Base-by-base conservation (phyloP, 2,329 filamentous ascomycete species). In the Epichloe aotearoae region DNA sequence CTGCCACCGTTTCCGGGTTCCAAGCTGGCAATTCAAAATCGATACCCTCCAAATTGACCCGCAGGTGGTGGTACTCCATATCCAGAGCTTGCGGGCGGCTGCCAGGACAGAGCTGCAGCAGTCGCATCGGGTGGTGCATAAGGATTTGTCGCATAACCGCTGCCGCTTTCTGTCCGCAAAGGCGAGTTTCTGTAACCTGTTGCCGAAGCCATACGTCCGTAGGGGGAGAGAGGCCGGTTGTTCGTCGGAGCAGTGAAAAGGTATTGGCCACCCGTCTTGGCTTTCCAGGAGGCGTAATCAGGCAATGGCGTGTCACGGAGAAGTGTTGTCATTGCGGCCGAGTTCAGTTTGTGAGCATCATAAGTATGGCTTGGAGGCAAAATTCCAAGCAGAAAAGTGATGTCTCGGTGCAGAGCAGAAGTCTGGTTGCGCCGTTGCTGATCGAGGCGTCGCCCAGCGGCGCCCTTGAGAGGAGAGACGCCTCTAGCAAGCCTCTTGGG, bases 401-500 rank as follows among this genome's bases (percentile, higher is more conserved):
- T 76, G 54, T 81, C 77, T 40, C 86, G 80, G 30, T 91, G 88
- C 38, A 96, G 75, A 1, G 86, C 82, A 3, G 84, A 76, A 12
- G 72, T 71, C 56, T 78, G 78, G 58, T 76, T 80, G 5, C 82
- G 74, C 48, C 80, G 77, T 62, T 88, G 83, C 62, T 93, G 86
- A 60, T 93, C 88, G 20, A 94, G 74, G 37, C 90, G 83, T 51
- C 90, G 83, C 26, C 88, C 88, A 38, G 91, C 88, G 1, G 88
- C 87, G 14, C 88, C 88, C 65, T 97, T 98, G 38, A 97, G 75
- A 0, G 94, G 93, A 5, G 91, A 97, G 51, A 87, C 89, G n/a
- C 85, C 90, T 43, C 94, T 82, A 46, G 84, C 79, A 48, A 96
- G 77, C 65, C 97, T 96, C 58, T 90, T 86, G 1, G 89, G 88